phyloP scores from a whole-genome alignment of 2,329 filamentous ascomycete species.

The Arthroderma sp. region DNA sequence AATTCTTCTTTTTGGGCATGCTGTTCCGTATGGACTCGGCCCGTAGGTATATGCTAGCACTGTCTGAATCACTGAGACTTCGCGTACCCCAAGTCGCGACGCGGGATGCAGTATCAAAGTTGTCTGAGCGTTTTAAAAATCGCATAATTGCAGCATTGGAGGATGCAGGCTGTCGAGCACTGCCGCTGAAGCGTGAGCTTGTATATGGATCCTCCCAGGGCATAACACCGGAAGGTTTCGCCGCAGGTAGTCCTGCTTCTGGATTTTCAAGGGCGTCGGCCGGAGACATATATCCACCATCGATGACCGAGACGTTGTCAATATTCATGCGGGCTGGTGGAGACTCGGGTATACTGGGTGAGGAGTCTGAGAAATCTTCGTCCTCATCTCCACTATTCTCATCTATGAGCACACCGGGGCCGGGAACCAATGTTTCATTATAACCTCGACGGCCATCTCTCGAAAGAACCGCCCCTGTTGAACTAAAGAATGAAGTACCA shows the following conservation, averaged over 20 bases:
- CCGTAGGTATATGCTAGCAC: conserved; percentile 32
- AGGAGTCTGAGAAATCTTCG: conserved; percentile 19
- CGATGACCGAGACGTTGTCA: conserved; percentile 15
- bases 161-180: conserved; percentile 35
- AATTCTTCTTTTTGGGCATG: conserved; percentile 24
- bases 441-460: conserved; percentile 11
- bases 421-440: conserved; percentile 34
- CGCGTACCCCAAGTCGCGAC: conserved; percentile 43
- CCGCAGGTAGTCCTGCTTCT: conserved; percentile 24
- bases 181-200: conserved; percentile 18
- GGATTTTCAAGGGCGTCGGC: conserved; percentile 19
- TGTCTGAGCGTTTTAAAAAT: conserved; percentile 36
- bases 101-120: conserved; percentile 41
- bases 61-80: conserved; percentile 38
- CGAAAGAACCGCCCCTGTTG: not conserved
- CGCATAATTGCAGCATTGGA: conserved; percentile 44
- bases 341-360: conserved; percentile 17
- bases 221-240: conserved; percentile 19
- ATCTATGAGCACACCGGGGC: conserved; percentile 37
- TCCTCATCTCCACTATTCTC: conserved; percentile 27
- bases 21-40: conserved; percentile 9
- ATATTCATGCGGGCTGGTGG: conserved; percentile 17
- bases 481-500: conserved; percentile 18
- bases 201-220: conserved; percentile 35
- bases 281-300: conserved; percentile 14